phyloP scores from a whole-genome alignment of 1,284 basidiomycete genomes.

The Ustilago vetiveriae region DNA sequence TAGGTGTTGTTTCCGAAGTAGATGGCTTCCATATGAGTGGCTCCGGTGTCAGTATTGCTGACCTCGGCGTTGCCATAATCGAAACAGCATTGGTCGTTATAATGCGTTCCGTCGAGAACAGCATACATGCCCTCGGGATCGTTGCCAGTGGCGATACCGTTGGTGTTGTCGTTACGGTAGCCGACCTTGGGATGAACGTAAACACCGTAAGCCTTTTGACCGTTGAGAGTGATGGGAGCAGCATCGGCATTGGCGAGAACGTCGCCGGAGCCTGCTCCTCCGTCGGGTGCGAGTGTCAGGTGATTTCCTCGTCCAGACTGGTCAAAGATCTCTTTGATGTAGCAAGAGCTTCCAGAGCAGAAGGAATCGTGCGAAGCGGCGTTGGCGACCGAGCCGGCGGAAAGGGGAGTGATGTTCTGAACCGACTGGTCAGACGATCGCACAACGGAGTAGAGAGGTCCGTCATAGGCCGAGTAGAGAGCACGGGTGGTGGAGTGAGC shows the following conservation, averaged over 20 bases:
- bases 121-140: conserved; percentile 30
- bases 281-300: conserved; percentile 20
- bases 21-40: conserved; percentile 24
- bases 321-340: conserved; percentile 28
- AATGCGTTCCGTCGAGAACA: conserved; percentile 15
- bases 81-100: conserved; percentile 24
- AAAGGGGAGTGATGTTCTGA: conserved; percentile 8
- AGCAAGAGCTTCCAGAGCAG: conserved; percentile 16
- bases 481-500: conserved; percentile 33
- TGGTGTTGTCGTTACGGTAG: conserved; percentile 30
- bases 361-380: conserved; percentile 26
- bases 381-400: conserved; percentile 19
- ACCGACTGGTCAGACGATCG: conserved; percentile 9
- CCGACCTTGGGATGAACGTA: conserved; percentile 15
- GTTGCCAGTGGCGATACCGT: conserved; percentile 37
- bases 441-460: conserved; percentile 20
- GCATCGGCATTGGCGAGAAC: conserved; percentile 8
- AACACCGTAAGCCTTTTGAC: conserved; percentile 31
- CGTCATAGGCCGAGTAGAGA: conserved; percentile 19
- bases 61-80: conserved; percentile 38
- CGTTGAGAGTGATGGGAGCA: conserved; percentile 14
- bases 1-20: conserved; percentile 28
- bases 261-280: conserved; percentile 13
- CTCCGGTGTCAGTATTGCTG: conserved; percentile 17
- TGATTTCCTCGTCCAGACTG: conserved; percentile 22